Evolutionary conservation across 768 basidiomycete species (phyloP).

Genomic region (Psilocybe cyanescens): DNA sequence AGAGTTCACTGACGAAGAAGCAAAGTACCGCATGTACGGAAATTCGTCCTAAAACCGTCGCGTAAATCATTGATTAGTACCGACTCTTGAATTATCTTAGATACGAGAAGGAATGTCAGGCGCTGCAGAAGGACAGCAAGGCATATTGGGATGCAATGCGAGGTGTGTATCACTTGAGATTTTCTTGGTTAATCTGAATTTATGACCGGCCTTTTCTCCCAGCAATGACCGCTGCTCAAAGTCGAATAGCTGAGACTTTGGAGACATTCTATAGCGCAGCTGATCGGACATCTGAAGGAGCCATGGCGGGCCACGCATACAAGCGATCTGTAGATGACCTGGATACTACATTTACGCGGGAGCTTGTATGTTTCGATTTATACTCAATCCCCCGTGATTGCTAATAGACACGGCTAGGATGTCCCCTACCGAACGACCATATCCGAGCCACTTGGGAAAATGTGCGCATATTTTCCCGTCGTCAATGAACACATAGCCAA

Average conservation of each 20-base stretch:
- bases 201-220: background rate
- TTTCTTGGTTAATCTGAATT: background rate
- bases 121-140: slow-evolving; percentile 95
- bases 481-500: slow-evolving; percentile 94
- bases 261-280: slow-evolving; percentile 90
- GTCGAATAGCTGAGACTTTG: slow-evolving; percentile 90
- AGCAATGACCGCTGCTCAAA: slow-evolving; percentile 96
- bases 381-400: background rate
- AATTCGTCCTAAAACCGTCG: background rate
- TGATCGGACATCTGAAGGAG: slow-evolving; percentile 85
- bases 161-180: slow-evolving; percentile 48
- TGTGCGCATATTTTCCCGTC: slow-evolving; percentile 93
- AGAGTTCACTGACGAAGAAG: slow-evolving; percentile 92
- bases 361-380: slow-evolving; percentile 64
- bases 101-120: slow-evolving; percentile 95
- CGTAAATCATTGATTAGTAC: background rate
- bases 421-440: slow-evolving; percentile 93
- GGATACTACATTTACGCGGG: slow-evolving; percentile 80
- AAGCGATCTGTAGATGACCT: slow-evolving; percentile 94
- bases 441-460: slow-evolving; percentile 94
- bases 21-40: slow-evolving; percentile 85
- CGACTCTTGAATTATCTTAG: slow-evolving; percentile 41
- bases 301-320: slow-evolving; percentile 97
- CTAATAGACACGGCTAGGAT: slow-evolving; percentile 55
- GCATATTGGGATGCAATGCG: slow-evolving; percentile 94